Evolutionary conservation across 345 rosid genomes (phyloP).

Genomic region (Salix purpurea): DNA sequence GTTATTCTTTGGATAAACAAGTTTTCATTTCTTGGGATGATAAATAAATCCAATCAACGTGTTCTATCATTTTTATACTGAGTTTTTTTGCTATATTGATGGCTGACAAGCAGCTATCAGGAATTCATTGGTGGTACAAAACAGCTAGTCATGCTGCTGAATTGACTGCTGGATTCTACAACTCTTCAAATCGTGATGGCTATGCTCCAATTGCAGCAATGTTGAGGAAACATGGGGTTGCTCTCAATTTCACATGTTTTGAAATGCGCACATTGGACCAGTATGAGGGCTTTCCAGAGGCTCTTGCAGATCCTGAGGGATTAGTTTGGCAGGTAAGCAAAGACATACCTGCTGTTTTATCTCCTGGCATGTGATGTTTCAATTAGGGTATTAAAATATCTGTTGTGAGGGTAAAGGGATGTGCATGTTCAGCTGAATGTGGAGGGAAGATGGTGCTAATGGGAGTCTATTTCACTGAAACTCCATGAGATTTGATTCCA

Average conservation of each 20-base stretch:
- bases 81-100: conserved; percentile 19
- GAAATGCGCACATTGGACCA: conserved; percentile 53
- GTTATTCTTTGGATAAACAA: background rate
- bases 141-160: conserved; percentile 95
- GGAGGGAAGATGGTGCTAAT: background rate
- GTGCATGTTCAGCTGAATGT: background rate
- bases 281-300: conserved; percentile 50
- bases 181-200: conserved; percentile 86
- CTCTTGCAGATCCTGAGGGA: conserved; percentile 74
- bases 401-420: background rate
- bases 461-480: background rate
- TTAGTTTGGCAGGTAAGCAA: conserved; percentile 78
- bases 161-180: conserved; percentile 85
- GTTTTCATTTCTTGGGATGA: conserved; percentile 1
- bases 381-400: background rate
- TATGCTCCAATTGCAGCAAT: conserved; percentile 65
- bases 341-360: background rate
- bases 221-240: conserved; percentile 71
- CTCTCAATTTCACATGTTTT: conserved; percentile 56
- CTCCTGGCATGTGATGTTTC: background rate
- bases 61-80: background rate
- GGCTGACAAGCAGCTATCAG: conserved; percentile 69
- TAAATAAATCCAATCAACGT: background rate
- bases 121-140: conserved; percentile 95
- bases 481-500: background rate